Conservation (phyloP, 2,329 filamentous ascomycete genomes). For the Colletotrichum tanaceti region DNA sequence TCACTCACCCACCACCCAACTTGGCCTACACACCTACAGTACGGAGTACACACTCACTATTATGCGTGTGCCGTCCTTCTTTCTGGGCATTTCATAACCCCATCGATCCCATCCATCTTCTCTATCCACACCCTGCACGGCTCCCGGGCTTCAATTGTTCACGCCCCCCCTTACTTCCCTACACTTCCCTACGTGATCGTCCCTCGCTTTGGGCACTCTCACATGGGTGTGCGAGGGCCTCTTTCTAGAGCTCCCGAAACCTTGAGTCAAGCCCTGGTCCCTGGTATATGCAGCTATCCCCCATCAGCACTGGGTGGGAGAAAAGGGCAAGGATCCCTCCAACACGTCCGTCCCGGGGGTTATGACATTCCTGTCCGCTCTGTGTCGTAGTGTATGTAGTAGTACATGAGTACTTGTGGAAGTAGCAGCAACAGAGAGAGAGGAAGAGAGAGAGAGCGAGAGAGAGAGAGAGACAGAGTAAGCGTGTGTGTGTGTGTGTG, state of each 20-base stretch:
- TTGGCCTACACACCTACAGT: not conserved
- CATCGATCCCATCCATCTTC: slow-evolving; percentile 12
- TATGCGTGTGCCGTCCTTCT: no score
- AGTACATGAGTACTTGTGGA: no score
- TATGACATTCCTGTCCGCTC: slow-evolving; percentile 38
- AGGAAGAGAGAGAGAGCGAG: no score
- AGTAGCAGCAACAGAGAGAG: no score
- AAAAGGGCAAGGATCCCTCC: slow-evolving; percentile 36
- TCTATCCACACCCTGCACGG: slow-evolving; percentile 21
- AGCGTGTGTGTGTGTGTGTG: no score
- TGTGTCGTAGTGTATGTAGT: no score
- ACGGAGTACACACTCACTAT: no score
- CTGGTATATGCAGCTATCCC: slow-evolving; percentile 42
- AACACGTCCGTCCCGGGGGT: slow-evolving; percentile 38
- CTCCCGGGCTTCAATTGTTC: slow-evolving; percentile 35
- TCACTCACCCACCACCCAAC: slow-evolving; percentile 1
- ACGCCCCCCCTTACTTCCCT: slow-evolving; percentile 15
- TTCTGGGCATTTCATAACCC: not conserved
- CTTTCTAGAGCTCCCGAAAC: slow-evolving; percentile 41
- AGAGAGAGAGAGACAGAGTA: no score
- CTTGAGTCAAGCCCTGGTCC: slow-evolving; percentile 41
- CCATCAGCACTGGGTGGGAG: slow-evolving; percentile 20
- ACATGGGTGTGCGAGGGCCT: slow-evolving; percentile 24
- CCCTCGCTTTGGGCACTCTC: slow-evolving; percentile 41
- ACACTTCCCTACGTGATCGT: slow-evolving; percentile 38